Percentiles rank a stretch among this genome's conserved stretches.
phyloP scores from a whole-genome alignment of 176 grass and related monocot species.

The Triticum dicoccoides region DNA sequence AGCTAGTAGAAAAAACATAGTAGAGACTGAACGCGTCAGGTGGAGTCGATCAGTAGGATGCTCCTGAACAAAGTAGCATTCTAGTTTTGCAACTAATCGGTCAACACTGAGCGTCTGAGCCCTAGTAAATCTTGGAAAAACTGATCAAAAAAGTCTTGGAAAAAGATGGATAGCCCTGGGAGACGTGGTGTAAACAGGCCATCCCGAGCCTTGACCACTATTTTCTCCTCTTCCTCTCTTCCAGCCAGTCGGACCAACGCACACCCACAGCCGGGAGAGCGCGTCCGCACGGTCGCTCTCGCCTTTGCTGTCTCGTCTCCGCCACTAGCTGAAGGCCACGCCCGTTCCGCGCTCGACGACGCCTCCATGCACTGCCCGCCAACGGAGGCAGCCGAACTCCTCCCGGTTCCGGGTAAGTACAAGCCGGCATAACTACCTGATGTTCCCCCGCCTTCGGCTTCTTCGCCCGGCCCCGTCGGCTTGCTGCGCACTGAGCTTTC shows the following conservation, averaged over 20 bases:
- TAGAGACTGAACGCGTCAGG: too few species aligned
- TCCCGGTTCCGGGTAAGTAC: not conserved
- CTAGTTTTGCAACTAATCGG: too few species aligned
- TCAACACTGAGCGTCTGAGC: too few species aligned
- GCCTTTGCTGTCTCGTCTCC: not conserved
- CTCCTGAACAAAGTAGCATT: too few species aligned
- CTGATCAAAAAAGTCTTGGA: too few species aligned
- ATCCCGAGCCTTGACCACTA: not conserved
- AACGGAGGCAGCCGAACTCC: not conserved
- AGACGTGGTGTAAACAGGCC: not conserved
- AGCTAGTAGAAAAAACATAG: too few species aligned
- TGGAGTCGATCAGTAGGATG: too few species aligned
- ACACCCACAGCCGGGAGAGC: not conserved
- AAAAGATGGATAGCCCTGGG: too few species aligned
- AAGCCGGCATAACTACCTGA: not conserved
- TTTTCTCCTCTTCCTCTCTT: too few species aligned
- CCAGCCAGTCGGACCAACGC: not conserved
- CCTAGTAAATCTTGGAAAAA: too few species aligned
- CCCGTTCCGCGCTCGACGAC: not conserved
- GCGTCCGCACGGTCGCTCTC: not conserved
- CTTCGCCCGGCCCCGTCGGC: not conserved
- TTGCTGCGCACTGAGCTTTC: constrained; percentile 6
- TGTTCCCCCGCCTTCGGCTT: not conserved
- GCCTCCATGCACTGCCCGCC: not conserved
- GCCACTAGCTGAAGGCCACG: not conserved